These are phyloP conservation scores for Volvox reticuliferus DNA, from an alignment of 139 green algal genomes.

Conservation along the genomic window DNA sequence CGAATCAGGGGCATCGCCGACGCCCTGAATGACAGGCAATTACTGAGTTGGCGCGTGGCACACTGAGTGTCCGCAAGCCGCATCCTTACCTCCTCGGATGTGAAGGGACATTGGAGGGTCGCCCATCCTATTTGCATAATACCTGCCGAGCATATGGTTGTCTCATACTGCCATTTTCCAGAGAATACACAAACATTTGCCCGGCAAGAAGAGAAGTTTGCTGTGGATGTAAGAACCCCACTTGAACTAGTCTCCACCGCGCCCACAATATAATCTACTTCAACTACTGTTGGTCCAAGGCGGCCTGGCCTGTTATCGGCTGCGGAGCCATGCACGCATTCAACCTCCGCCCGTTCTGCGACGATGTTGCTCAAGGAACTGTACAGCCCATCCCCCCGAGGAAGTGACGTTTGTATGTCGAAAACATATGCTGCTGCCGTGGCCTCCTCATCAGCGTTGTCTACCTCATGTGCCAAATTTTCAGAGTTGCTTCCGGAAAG, in stretches of 20 bases:
- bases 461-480: neutral
- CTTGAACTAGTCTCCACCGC: neutral
- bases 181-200: conserved; percentile 81
- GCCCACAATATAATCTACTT: neutral
- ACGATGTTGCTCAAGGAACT: neutral
- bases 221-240: conserved; percentile 10
- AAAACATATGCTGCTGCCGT: conserved; percentile 2
- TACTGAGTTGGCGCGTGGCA: too few species aligned
- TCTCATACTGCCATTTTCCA: conserved; percentile 94
- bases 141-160: conserved; percentile 72
- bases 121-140: conserved; percentile 95
- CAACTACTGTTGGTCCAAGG: neutral
- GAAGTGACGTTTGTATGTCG: neutral
- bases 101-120: conserved; percentile 88
- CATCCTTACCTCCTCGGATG: conserved; percentile 67
- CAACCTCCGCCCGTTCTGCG: neutral
- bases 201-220: conserved; percentile 83
- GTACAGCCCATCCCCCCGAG: neutral
- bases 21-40: conserved; percentile 72
- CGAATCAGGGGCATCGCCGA: conserved; percentile 90
- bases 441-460: neutral
- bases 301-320: conserved; percentile 11
- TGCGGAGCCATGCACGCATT: neutral
- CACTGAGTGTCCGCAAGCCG: too few species aligned
- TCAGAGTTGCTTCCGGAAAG: neutral